A percentile compares a stretch with the other conserved stretches of the same genome.
Conservation (phyloP, 169 alveolate genomes). For the Blepharisma undulans region DNA sequence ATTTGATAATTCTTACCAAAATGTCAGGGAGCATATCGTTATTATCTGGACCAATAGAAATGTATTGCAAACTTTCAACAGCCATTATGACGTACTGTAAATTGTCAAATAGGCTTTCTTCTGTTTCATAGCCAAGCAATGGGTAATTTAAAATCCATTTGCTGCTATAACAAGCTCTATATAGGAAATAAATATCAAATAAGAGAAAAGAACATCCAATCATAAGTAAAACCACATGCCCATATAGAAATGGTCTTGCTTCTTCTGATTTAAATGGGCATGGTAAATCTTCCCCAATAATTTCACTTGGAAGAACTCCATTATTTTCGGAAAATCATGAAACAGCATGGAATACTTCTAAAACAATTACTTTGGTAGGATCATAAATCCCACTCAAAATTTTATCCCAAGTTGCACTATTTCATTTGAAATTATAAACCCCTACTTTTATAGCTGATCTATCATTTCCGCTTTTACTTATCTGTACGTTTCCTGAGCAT, state of each 20-base stretch:
- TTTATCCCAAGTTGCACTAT: background rate
- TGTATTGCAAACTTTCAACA: background rate
- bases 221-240: background rate
- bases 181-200: background rate
- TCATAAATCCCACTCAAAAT: background rate
- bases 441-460: background rate
- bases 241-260: background rate
- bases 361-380: background rate
- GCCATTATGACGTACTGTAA: background rate
- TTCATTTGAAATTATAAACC: too few relatives aligned
- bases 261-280: background rate
- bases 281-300: background rate
- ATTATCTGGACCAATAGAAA: background rate
- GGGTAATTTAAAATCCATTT: too few relatives aligned
- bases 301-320: background rate
- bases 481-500: background rate
- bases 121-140: background rate
- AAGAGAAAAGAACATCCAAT: background rate
- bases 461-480: background rate
- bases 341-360: background rate
- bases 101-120: background rate
- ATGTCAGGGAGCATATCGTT: background rate
- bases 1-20: background rate
- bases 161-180: too few relatives aligned
- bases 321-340: background rate